A percentile compares a stretch with the other conserved stretches of the same genome.
Evolutionary conservation across 148 eudicot species (phyloP).

Genomic region (Dysphania ambrosioides): DNA sequence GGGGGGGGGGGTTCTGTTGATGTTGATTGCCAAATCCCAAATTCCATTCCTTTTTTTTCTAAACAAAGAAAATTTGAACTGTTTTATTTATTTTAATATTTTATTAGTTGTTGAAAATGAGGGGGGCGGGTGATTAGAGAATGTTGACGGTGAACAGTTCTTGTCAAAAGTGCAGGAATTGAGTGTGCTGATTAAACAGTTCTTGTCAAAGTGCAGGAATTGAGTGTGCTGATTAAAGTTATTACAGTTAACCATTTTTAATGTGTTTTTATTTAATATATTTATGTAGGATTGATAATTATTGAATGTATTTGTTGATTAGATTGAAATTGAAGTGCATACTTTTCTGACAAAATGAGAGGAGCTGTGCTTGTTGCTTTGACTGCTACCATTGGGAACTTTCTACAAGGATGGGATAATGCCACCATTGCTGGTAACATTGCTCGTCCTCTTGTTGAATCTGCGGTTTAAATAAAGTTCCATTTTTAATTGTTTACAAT

Average conservation of each 20-base stretch:
- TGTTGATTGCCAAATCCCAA: conserved; percentile 10
- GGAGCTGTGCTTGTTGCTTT: conserved; percentile 67
- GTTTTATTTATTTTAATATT: background rate
- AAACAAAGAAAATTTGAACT: background rate
- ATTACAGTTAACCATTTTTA: no score
- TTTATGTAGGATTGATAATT: conserved; percentile 4
- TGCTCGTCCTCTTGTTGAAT: conserved; percentile 1
- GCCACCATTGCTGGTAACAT: conserved; percentile 69
- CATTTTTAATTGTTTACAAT: background rate
- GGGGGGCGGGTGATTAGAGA: no score
- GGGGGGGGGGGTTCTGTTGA: conserved; percentile 24
- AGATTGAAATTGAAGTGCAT: conserved; percentile 17
- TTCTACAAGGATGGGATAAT: conserved; percentile 86
- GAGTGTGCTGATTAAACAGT: no score
- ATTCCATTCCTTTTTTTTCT: background rate
- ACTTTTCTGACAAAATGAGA: conserved; percentile 40
- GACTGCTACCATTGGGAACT: conserved; percentile 71
- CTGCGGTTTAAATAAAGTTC: background rate
- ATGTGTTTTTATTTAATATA: background rate
- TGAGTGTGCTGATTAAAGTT: no score
- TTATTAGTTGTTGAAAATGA: no score
- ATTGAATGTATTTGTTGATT: conserved; percentile 17
- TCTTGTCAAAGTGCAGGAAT: no score
- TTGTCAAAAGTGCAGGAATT: no score
- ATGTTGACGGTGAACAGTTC: no score